Evolutionary conservation across 441 rosid genomes (phyloP).

Genomic region (Melastoma candidum): DNA sequence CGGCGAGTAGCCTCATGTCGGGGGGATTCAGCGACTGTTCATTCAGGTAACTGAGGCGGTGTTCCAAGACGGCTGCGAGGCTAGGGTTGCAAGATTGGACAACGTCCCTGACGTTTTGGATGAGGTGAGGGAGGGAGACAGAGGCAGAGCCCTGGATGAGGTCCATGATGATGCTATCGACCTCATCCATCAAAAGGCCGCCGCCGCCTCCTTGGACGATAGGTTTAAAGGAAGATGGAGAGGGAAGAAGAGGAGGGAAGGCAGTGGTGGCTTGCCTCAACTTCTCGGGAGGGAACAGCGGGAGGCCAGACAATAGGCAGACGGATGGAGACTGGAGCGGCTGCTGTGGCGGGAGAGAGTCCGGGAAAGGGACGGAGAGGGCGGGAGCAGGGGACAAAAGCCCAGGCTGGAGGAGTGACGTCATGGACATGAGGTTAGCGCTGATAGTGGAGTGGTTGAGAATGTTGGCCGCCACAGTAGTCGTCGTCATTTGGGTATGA

Average conservation of each 20-base stretch:
- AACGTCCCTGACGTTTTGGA: conserved; percentile 86
- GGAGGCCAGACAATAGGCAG: conserved; percentile 88
- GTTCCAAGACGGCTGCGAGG: conserved; percentile 77
- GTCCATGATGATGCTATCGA: conserved; percentile 85
- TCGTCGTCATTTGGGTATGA: conserved; percentile 1
- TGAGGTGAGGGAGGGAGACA: conserved; percentile 87
- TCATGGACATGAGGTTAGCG: conserved; percentile 24
- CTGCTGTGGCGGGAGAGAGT: conserved; percentile 7
- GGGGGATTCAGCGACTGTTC: conserved; percentile 20
- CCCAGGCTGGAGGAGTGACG: conserved; percentile 37
- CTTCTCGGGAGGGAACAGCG: conserved; percentile 71
- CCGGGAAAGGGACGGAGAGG: conserved; percentile 14
- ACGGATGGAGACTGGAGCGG: conserved; percentile 45
- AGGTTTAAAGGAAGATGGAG: conserved; percentile 4
- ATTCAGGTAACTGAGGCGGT: conserved; percentile 58
- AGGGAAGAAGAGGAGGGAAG: not conserved
- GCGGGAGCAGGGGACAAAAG: conserved; percentile 23
- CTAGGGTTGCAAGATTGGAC: conserved; percentile 89
- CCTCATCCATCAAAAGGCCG: conserved; percentile 54
- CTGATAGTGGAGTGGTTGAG: conserved; percentile 54
- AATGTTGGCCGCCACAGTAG: conserved; percentile 19
- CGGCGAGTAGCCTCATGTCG: too few species aligned
- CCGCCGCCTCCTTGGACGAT: not conserved
- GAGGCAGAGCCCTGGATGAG: conserved; percentile 59
- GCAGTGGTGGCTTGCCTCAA: conserved; percentile 10